phyloP scores from a whole-genome alignment of 1,139 yeast species.

The Saccharomyces hybrid region DNA sequence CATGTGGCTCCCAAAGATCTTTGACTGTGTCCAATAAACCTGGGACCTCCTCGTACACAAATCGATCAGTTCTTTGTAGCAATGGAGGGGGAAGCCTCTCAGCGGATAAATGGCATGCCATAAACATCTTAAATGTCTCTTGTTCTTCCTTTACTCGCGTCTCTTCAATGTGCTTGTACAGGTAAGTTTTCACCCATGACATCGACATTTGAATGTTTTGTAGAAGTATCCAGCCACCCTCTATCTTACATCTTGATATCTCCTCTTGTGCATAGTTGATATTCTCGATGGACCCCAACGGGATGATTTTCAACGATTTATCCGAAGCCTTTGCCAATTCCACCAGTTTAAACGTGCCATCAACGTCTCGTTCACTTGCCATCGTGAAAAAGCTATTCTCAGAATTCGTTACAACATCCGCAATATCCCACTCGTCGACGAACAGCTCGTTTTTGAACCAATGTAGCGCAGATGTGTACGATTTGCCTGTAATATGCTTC shows the following conservation, averaged over 20 bases:
- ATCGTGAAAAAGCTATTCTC: slow-evolving; percentile 36
- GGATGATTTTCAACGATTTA: slow-evolving; percentile 38
- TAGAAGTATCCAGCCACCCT: slow-evolving; percentile 61
- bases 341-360: slow-evolving; percentile 53
- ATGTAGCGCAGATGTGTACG: slow-evolving; percentile 5
- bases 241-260: slow-evolving; percentile 39
- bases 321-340: slow-evolving; percentile 35
- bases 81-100: slow-evolving; percentile 45
- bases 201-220: slow-evolving; percentile 75
- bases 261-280: slow-evolving; percentile 47
- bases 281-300: slow-evolving; percentile 77
- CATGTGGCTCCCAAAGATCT: slow-evolving; percentile 32
- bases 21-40: slow-evolving; percentile 48
- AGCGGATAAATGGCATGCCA: slow-evolving; percentile 14
- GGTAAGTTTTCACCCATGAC: slow-evolving; percentile 45
- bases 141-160: neutral
- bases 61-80: slow-evolving; percentile 29
- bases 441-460: slow-evolving; percentile 1
- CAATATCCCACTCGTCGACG: neutral
- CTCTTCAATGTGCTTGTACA: slow-evolving; percentile 13
- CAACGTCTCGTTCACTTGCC: slow-evolving; percentile 56
- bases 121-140: neutral
- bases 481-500: neutral
- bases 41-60: slow-evolving; percentile 45
- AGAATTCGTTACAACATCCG: slow-evolving; percentile 2